Conservation (phyloP, 2,329 filamentous ascomycete genomes). For the Colletotrichum agaves region DNA sequence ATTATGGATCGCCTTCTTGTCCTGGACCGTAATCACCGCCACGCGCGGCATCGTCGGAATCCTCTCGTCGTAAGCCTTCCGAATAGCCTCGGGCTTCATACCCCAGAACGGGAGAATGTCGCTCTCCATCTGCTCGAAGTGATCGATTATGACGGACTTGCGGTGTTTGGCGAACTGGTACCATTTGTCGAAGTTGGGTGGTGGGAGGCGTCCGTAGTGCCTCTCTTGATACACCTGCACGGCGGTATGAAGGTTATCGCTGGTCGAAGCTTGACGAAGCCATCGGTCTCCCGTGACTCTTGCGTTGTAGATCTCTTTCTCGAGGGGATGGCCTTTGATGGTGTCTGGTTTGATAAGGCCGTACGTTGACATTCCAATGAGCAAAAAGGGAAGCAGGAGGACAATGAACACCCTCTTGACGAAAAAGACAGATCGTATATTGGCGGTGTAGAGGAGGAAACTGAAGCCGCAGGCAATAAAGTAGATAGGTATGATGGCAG, state of each 20-base stretch:
- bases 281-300: slow-evolving; percentile 61
- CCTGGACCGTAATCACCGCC: slow-evolving; percentile 66
- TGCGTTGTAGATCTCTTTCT: slow-evolving; percentile 60
- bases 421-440: slow-evolving; percentile 56
- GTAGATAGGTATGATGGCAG: slow-evolving; percentile 52
- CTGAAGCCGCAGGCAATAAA: slow-evolving; percentile 54
- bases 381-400: slow-evolving; percentile 50
- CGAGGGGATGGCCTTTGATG: slow-evolving; percentile 56
- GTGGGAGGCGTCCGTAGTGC: slow-evolving; percentile 74
- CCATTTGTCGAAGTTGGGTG: slow-evolving; percentile 87
- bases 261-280: slow-evolving; percentile 58
- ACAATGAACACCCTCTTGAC: slow-evolving; percentile 54
- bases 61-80: slow-evolving; percentile 61
- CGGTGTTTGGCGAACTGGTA: slow-evolving; percentile 79
- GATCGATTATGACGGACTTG: slow-evolving; percentile 78
- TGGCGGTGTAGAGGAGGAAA: slow-evolving; percentile 55
- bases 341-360: slow-evolving; percentile 45
- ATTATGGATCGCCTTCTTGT: slow-evolving; percentile 67
- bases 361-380: slow-evolving; percentile 50
- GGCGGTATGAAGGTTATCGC: slow-evolving; percentile 58
- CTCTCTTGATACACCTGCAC: slow-evolving; percentile 61
- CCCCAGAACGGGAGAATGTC: slow-evolving; percentile 83
- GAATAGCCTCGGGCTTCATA: slow-evolving; percentile 73
- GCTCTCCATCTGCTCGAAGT: slow-evolving; percentile 82
- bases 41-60: slow-evolving; percentile 55